Conservation (phyloP, 345 rosid species). For the Citrus trifoliata region DNA sequence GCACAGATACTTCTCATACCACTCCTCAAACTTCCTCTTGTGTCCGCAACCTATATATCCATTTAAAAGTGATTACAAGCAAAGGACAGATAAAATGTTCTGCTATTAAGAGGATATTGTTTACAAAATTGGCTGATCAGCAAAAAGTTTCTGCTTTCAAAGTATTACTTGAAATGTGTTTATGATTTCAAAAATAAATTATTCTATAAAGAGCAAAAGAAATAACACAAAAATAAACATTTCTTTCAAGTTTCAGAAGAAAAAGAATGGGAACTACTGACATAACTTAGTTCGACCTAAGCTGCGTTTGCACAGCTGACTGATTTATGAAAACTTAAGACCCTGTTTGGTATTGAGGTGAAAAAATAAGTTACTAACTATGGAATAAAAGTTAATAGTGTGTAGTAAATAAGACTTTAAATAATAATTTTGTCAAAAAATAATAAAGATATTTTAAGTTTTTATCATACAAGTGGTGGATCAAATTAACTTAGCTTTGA, state of each 20-base stretch:
- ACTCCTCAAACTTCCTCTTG: constrained; percentile 28
- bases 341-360: no score
- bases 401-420: no score
- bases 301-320: neutral
- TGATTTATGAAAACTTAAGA: neutral
- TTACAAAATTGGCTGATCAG: neutral
- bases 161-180: neutral
- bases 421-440: no score
- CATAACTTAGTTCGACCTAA: neutral
- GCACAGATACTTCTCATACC: constrained; percentile 39
- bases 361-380: no score
- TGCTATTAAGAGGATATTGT: neutral
- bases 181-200: neutral
- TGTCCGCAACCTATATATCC: constrained; percentile 52
- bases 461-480: no score
- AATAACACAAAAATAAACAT: neutral
- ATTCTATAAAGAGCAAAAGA: neutral
- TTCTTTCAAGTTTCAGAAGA: neutral
- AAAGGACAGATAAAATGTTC: neutral
- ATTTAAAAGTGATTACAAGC: constrained; percentile 11
- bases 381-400: no score
- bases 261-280: neutral
- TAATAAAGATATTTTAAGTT: no score
- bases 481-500: no score
- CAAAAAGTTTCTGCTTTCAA: neutral